Evolutionary conservation across 345 rosid species (phyloP).

Genomic region (Aquilaria malaccensis): DNA sequence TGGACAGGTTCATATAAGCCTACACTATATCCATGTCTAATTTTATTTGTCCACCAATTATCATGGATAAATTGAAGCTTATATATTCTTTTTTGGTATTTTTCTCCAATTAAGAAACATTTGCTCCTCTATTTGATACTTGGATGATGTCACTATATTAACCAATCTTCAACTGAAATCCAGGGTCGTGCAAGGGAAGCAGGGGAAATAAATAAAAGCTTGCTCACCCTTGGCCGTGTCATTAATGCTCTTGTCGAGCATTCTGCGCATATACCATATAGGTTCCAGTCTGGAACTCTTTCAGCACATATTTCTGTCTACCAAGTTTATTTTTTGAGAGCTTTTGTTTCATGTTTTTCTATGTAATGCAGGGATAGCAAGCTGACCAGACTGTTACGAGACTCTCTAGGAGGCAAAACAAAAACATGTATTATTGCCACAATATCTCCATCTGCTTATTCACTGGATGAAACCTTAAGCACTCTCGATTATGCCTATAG

Average conservation of each 20-base stretch:
- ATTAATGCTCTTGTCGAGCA: slow-evolving; percentile 97
- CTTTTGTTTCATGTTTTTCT: slow-evolving; percentile 1
- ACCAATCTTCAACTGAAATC: slow-evolving; percentile 12
- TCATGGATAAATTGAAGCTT: too few species aligned
- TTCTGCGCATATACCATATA: slow-evolving; percentile 94
- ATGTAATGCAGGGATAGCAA: slow-evolving; percentile 70
- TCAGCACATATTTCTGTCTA: not conserved
- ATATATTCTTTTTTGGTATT: too few species aligned
- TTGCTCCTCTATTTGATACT: not conserved
- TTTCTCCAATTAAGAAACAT: not conserved
- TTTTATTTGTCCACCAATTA: too few species aligned
- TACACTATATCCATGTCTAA: too few species aligned
- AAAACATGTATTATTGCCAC: slow-evolving; percentile 97
- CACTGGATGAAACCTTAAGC: slow-evolving; percentile 87
- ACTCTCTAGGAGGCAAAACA: slow-evolving; percentile 93
- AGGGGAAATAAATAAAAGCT: slow-evolving; percentile 96
- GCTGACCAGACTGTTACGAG: slow-evolving; percentile 89
- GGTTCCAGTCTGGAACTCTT: slow-evolving; percentile 28
- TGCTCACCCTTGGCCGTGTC: slow-evolving; percentile 91
- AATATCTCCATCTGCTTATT: slow-evolving; percentile 81
- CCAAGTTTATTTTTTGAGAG: not conserved
- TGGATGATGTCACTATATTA: not conserved
- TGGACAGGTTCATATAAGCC: too few species aligned
- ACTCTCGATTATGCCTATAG: slow-evolving; percentile 91
- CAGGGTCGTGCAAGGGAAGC: slow-evolving; percentile 98